Evolutionary conservation across 1,284 basidiomycete species (phyloP), one percentile per base, ranked within the genome.

Genomic region (Ceratobasidium sp.): DNA sequence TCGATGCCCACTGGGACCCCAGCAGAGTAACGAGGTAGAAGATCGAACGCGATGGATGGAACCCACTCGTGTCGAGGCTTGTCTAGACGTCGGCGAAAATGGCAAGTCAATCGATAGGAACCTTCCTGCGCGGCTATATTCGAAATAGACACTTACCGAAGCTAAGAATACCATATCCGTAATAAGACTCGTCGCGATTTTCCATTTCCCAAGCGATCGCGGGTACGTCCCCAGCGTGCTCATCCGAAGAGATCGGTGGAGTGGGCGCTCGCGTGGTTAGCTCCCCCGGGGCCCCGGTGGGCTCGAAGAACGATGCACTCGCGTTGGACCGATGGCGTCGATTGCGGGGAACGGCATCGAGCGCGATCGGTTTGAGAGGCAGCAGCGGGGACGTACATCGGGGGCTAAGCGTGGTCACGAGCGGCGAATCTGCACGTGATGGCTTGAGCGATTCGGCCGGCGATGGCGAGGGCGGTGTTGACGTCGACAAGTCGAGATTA

Each of bases 151-250:
- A 50, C 71, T 65, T 14, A 74, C 71, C 71, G 35, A 74, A 64
- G 71, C 71, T 74, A 74, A 74, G 71, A 65, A 74, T 74, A 74
- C 71, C 71, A 46, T 74, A 74, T n/a, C 71, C 71, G 27, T 74
- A 74, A 54, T 74, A 74, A 64, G 59, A 33, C 30, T 64, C 46
- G 23, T 74, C 71, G 27, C 50, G 46, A 55, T 74, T 74, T 48
- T 74, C 71, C 50, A 74, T 18, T 46, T 74, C 71, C 71, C 71
- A 74, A 41, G 59, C 57, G 35, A 74, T 74, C 20, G 38, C 30
- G 65, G 71, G 71, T 48, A 64, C 18, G n/a, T 54, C 71, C 23
- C 41, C 54, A 20, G 10, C 55, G 55, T 20, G 44, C 30, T 23
- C 57, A 41, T 62, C 57, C 60, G 71, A 74, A 52, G 27, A 50